Conservation (phyloP, 2,329 filamentous ascomycete species). For the Pestalotiopsis sp. region DNA sequence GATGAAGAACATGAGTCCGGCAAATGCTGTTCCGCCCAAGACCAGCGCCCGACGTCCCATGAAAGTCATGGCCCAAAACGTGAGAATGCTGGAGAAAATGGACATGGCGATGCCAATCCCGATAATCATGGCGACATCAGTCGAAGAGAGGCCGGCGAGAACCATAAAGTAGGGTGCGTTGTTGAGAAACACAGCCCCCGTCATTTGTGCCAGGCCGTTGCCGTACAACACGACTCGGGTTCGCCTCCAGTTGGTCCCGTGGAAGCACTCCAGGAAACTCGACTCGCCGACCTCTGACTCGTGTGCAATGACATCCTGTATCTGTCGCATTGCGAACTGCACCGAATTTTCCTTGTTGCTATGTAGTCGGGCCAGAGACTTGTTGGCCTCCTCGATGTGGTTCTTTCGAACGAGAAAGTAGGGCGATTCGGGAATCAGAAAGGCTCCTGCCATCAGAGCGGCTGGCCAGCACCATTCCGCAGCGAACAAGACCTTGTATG, state of each 20-base stretch:
- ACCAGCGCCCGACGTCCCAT: constrained; percentile 3
- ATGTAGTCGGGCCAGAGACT: neutral
- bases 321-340: neutral
- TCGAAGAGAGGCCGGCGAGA: constrained; percentile 6
- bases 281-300: neutral
- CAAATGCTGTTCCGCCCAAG: constrained; percentile 5
- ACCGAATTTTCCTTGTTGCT: neutral
- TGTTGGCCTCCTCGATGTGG: constrained; percentile 9
- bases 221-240: constrained; percentile 7
- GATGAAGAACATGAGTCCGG: constrained; percentile 5
- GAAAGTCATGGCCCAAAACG: constrained; percentile 5
- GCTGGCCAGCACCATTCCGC: constrained; percentile 11
- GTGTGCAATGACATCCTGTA: constrained; percentile 5
- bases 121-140: constrained; percentile 10
- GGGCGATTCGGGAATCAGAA: constrained; percentile 8
- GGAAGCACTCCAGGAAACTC: constrained; percentile 6
- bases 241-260: constrained; percentile 6
- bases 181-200: constrained; percentile 7
- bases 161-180: constrained; percentile 12
- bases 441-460: constrained; percentile 1
- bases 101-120: constrained; percentile 6
- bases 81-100: constrained; percentile 6
- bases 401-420: constrained; percentile 11
- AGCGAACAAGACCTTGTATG: constrained; percentile 11
- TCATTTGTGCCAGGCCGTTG: constrained; percentile 10